Evolutionary conservation across 2,329 filamentous ascomycete species (phyloP).

Genomic region (Cladosporium colombiae): DNA sequence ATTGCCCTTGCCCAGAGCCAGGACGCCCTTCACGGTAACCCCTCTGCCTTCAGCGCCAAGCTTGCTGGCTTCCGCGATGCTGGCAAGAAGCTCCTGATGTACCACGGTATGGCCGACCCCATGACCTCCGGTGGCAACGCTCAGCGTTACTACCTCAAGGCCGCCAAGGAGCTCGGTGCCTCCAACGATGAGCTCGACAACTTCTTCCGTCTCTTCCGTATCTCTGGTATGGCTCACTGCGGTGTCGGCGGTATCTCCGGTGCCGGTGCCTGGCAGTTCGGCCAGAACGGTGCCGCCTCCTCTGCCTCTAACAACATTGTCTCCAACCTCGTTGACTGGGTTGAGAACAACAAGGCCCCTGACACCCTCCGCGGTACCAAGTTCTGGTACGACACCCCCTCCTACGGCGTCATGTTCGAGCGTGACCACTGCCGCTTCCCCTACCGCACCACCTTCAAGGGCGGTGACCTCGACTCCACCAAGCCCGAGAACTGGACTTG

Average conservation of each 20-base stretch:
- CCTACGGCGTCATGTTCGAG: constrained; percentile 46
- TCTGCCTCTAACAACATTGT: constrained; percentile 48
- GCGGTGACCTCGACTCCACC: constrained; percentile 36
- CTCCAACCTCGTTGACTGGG: constrained; percentile 45
- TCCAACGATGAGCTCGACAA: constrained; percentile 42
- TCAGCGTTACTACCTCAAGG: constrained; percentile 52
- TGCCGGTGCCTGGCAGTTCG: constrained; percentile 47
- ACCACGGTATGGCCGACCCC: constrained; percentile 45
- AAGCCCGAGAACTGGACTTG: constrained; percentile 41
- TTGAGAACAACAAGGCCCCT: constrained; percentile 36
- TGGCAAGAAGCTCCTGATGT: constrained; percentile 49
- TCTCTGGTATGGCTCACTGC: constrained; percentile 56
- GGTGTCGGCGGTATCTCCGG: constrained; percentile 44
- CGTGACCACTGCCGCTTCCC: constrained; percentile 49
- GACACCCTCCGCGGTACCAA: constrained; percentile 46
- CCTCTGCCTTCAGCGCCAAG: constrained; percentile 43
- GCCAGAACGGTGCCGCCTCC: constrained; percentile 35
- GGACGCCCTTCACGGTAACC: constrained; percentile 45
- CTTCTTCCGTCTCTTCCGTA: constrained; percentile 53
- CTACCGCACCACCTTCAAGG: constrained; percentile 39
- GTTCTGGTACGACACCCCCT: constrained; percentile 45
- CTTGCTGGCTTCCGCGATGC: constrained; percentile 41
- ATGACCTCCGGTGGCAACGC: constrained; percentile 50
- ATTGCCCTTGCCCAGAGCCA: constrained; percentile 41
- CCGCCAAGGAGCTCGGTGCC: constrained; percentile 42